phyloP scores from a whole-genome alignment of 2,329 filamentous ascomycete genomes.

The Ambrosiella xylebori region DNA sequence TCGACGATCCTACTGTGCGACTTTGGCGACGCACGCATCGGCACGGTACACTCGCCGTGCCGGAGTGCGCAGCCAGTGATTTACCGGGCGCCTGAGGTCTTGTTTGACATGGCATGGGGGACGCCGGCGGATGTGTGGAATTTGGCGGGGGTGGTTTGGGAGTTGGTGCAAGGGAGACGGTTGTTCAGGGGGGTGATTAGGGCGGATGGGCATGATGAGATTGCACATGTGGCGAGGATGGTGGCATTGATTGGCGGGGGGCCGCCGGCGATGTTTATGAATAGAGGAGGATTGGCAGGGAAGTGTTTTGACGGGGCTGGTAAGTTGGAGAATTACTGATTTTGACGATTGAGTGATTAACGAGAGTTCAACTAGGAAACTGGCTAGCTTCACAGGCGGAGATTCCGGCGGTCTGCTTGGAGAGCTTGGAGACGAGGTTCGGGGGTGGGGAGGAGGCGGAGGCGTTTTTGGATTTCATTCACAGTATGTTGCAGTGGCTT shows the following conservation, averaged over 20 bases:
- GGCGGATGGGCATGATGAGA: slow-evolving; percentile 7
- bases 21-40: slow-evolving; percentile 11
- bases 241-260: slow-evolving; percentile 9
- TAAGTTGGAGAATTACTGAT: background rate
- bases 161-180: slow-evolving; percentile 7
- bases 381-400: slow-evolving; percentile 11
- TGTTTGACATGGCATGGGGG: slow-evolving; percentile 12
- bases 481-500: slow-evolving; percentile 9
- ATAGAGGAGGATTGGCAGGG: background rate
- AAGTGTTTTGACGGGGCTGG: slow-evolving; percentile 11
- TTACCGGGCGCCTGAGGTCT: slow-evolving; percentile 9
- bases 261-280: slow-evolving; percentile 5
- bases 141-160: slow-evolving; percentile 9
- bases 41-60: slow-evolving; percentile 5
- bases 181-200: slow-evolving; percentile 6
- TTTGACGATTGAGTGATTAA: background rate
- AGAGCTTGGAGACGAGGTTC: slow-evolving; percentile 8
- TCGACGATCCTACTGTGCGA: slow-evolving; percentile 9
- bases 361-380: background rate
- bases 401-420: slow-evolving; percentile 6
- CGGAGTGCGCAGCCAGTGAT: slow-evolving; percentile 8
- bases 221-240: slow-evolving; percentile 10
- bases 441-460: slow-evolving; percentile 1
- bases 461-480: slow-evolving; percentile 9
- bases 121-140: slow-evolving; percentile 12